Conservation (phyloP, 169 alveolate species). For the Eimeria praecox region DNA sequence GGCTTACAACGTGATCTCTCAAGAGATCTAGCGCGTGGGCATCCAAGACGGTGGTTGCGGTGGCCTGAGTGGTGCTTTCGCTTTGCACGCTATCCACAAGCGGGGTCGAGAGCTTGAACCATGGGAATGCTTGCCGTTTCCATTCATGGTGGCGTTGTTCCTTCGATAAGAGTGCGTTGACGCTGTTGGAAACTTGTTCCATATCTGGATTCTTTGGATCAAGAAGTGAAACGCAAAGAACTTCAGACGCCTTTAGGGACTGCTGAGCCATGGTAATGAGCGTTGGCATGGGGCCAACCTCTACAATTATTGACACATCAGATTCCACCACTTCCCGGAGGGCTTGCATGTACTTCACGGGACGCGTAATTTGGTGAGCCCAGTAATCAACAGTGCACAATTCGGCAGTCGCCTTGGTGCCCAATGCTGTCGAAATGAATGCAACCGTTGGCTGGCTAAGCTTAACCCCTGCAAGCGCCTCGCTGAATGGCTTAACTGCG, state of each 20-base stretch:
- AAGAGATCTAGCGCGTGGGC: slow-evolving; percentile 59
- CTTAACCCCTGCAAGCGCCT: slow-evolving; percentile 28
- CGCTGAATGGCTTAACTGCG: slow-evolving; percentile 35
- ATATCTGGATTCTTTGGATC: slow-evolving; percentile 40
- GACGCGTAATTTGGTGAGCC: slow-evolving; percentile 77
- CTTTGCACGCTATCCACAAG: slow-evolving; percentile 32
- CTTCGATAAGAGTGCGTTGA: slow-evolving; percentile 21
- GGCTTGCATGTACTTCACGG: slow-evolving; percentile 80
- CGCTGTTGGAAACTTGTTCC: slow-evolving; percentile 16
- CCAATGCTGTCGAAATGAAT: slow-evolving; percentile 81
- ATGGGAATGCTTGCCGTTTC: slow-evolving; percentile 77
- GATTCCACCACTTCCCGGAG: slow-evolving; percentile 35
- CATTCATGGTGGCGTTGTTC: slow-evolving; percentile 49
- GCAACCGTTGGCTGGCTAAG: slow-evolving; percentile 44
- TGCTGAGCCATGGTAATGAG: slow-evolving; percentile 81
- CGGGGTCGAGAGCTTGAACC: slow-evolving; percentile 69
- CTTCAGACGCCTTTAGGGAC: slow-evolving; percentile 50
- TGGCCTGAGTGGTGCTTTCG: slow-evolving; percentile 14
- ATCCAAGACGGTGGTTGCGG: slow-evolving; percentile 43
- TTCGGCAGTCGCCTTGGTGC: slow-evolving; percentile 68
- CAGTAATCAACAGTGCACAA: slow-evolving; percentile 79
- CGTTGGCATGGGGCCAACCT: slow-evolving; percentile 85
- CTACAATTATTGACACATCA: slow-evolving; percentile 77
- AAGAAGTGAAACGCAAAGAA: slow-evolving; percentile 42
- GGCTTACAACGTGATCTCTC: slow-evolving; percentile 83